Conservation (phyloP, 495 filamentous ascomycete species). For the Aspergillus funiculosus region DNA sequence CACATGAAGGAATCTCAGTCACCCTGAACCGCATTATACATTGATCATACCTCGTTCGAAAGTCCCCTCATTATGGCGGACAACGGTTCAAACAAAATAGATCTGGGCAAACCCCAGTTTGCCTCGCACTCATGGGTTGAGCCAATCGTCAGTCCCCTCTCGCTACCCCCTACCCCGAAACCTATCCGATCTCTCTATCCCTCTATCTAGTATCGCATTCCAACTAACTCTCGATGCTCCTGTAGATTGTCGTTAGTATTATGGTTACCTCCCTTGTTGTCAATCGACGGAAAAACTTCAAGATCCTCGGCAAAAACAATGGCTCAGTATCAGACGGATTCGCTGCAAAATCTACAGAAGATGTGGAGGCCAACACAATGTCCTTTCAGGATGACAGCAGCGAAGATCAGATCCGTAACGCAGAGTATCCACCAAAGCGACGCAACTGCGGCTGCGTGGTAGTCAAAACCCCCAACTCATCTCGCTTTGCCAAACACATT, state of each 20-base stretch:
- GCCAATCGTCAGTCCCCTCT: constrained; percentile 49
- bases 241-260: constrained; percentile 53
- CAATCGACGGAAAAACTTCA: constrained; percentile 47
- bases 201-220: background rate
- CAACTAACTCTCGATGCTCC: background rate
- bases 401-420: constrained; percentile 22
- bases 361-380: constrained; percentile 35
- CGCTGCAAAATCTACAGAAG: constrained; percentile 20
- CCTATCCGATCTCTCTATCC: background rate
- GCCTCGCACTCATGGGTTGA: constrained; percentile 49
- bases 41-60: too few species aligned
- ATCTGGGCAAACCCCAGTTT: constrained; percentile 31
- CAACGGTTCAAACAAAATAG: constrained; percentile 6
- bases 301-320: constrained; percentile 33
- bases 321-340: constrained; percentile 18
- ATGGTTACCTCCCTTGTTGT: constrained; percentile 52
- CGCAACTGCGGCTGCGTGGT: constrained; percentile 35
- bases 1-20: too few species aligned
- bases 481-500: constrained; percentile 48
- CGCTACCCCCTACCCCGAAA: background rate
- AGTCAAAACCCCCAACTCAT: constrained; percentile 52
- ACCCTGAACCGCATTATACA: too few species aligned
- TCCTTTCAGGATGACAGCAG: constrained; percentile 36
- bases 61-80: too few species aligned
- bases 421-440: constrained; percentile 36